Base-by-base conservation (phyloP, 1,139 yeast genomes). In the Taphrina communis region DNA sequence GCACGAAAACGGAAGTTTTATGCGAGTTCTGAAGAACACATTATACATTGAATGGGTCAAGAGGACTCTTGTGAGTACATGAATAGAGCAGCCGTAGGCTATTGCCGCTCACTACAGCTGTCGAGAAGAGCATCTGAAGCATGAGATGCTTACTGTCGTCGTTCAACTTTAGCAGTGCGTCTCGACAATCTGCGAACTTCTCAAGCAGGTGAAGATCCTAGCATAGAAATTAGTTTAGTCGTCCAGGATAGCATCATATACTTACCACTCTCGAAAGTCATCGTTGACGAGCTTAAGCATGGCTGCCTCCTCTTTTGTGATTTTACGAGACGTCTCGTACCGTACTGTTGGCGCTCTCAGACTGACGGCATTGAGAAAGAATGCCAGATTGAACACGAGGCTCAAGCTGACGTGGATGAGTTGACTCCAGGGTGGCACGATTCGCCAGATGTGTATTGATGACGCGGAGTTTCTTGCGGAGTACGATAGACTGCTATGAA, bases 191-290 rank as follows among this genome's bases (percentile, higher is more conserved):
- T 17, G 35, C 12, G 55, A 50, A 31, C 35, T 31, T 25, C 31
- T 9, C 35, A 50, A 21, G n/a, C 52, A 46, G 21, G 31, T 21
- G 52, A 46, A 46, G 52, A 46, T 46, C 52, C 52, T 46, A 46
- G 19, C 14, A 9, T 17, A 39, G 14, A 39, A 2, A 39, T 39
- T 2, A 39, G 42, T 14, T 11, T 11, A 14, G 42, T 14, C 31
- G 31, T 25, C 4, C 31, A 25, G 31, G 31, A 25, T 25, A 25
- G 31, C 31, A 25, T 25, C 31, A 25, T 25, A 4, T 25, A 50
- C 38, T 9, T 50, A 50, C 55, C 35, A 50, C 17, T 50, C 35
- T 9, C 38, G 35, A 21, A 50, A 21, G 55, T 50, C 55, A 12
- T 50, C 55, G 38, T 21, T 21, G 38, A 50, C 38, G n/a, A 11